Evolutionary conservation across 139 green algal genomes (phyloP).

Genomic region (Trebouxia sp.): DNA sequence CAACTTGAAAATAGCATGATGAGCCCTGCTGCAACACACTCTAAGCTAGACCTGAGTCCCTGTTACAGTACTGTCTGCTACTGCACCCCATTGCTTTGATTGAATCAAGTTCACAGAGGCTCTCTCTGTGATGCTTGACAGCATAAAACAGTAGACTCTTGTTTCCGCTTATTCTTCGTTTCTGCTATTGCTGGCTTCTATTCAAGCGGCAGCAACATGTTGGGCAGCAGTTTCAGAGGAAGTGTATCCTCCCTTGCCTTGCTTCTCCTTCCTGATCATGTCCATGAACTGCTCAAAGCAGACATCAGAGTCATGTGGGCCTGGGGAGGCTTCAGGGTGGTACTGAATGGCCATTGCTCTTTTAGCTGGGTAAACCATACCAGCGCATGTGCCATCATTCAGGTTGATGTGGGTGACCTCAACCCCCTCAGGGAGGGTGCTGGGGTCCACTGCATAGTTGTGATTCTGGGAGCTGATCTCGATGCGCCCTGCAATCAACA

Average conservation of each 20-base stretch:
- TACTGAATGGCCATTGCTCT: conserved; percentile 98
- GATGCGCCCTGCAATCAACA: conserved; percentile 66
- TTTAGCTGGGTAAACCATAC: conserved; percentile 49
- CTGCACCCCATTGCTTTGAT: too few species aligned
- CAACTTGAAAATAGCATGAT: too few species aligned
- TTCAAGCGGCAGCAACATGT: conserved; percentile 6
- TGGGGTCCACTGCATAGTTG: conserved; percentile 98
- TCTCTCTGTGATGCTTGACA: too few species aligned
- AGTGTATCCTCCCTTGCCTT: background rate
- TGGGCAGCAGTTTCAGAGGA: background rate
- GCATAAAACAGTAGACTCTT: too few species aligned
- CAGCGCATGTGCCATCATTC: conserved; percentile 99
- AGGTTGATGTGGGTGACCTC: conserved; percentile 97
- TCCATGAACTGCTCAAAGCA: conserved; percentile 90
- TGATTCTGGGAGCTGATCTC: conserved; percentile 97
- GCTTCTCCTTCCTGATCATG: conserved; percentile 65
- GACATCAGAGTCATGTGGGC: conserved; percentile 96
- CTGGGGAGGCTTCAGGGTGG: conserved; percentile 96
- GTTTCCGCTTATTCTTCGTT: too few species aligned
- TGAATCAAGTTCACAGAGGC: too few species aligned
- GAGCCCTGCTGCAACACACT: too few species aligned
- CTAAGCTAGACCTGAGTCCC: too few species aligned
- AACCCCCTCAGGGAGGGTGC: conserved; percentile 81
- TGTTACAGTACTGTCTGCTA: too few species aligned
- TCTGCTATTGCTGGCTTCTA: too few species aligned